Evolutionary conservation across 2,329 filamentous ascomycete species (phyloP).

Genomic region (Xylaria sp.): DNA sequence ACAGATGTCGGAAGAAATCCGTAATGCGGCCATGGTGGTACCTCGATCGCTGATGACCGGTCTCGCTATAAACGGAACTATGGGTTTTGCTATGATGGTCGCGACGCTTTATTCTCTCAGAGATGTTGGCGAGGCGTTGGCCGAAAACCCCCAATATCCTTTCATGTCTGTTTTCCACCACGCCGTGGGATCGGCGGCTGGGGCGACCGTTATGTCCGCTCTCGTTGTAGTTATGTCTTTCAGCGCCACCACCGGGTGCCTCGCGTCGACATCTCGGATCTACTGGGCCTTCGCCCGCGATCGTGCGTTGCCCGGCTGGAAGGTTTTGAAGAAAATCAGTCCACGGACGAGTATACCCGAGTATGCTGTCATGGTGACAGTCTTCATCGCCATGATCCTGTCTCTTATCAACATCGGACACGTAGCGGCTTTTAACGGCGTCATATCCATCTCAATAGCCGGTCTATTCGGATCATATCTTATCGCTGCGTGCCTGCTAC

Average conservation of each 20-base stretch:
- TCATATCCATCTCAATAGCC: slow-evolving; percentile 42
- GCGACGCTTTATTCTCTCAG: slow-evolving; percentile 64
- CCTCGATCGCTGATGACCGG: slow-evolving; percentile 61
- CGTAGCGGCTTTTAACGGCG: slow-evolving; percentile 40
- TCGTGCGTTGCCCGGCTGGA: slow-evolving; percentile 41
- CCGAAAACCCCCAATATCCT: slow-evolving; percentile 61
- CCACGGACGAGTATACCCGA: slow-evolving; percentile 40
- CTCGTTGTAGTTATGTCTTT: slow-evolving; percentile 61
- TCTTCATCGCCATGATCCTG: slow-evolving; percentile 37
- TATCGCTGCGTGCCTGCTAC: slow-evolving; percentile 34
- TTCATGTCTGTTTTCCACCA: slow-evolving; percentile 69
- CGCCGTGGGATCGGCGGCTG: slow-evolving; percentile 58
- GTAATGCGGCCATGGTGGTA: slow-evolving; percentile 59
- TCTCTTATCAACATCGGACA: slow-evolving; percentile 42
- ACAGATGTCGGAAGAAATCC: slow-evolving; percentile 58
- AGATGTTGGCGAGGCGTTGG: slow-evolving; percentile 56
- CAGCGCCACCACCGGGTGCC: slow-evolving; percentile 61
- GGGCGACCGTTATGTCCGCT: slow-evolving; percentile 60
- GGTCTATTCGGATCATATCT: slow-evolving; percentile 42
- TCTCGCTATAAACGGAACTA: slow-evolving; percentile 60
- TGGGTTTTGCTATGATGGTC: slow-evolving; percentile 67
- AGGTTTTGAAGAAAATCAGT: slow-evolving; percentile 36
- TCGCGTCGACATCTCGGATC: slow-evolving; percentile 67
- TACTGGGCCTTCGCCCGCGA: slow-evolving; percentile 61
- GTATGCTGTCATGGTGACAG: slow-evolving; percentile 37